These are phyloP conservation scores for Melaleuca quinquenervia DNA, from an alignment of 345 rosid genomes.

Conservation along the genomic window DNA sequence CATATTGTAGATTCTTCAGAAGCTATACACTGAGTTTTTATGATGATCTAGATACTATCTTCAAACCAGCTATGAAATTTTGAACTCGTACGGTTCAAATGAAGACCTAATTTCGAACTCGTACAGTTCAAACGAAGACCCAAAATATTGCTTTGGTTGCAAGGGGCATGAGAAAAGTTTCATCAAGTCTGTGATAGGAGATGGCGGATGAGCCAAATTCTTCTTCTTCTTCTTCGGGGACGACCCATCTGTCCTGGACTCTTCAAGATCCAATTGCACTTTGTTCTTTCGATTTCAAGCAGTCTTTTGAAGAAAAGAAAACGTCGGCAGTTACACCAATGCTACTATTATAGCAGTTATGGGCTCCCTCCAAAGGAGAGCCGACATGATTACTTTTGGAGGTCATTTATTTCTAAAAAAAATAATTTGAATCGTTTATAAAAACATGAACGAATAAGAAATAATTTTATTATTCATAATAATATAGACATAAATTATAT, in stretches of 20 bases:
- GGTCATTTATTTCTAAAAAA: too few species aligned
- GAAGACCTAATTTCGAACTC: not conserved
- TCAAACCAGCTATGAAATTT: not conserved
- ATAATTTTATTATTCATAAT: too few species aligned
- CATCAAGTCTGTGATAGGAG: not conserved
- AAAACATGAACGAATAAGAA: too few species aligned
- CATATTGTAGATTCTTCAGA: accelerated
- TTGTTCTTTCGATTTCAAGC: not conserved
- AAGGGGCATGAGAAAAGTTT: not conserved
- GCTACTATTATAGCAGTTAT: not conserved
- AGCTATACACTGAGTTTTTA: not conserved
- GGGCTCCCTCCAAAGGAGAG: too few species aligned
- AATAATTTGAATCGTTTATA: too few species aligned
- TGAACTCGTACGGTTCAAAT: not conserved
- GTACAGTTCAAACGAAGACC: not conserved
- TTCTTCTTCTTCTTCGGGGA: not conserved
- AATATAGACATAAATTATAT: too few species aligned
- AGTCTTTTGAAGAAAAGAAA: not conserved
- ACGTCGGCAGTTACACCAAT: not conserved
- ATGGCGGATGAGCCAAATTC: not conserved
- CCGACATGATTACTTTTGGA: too few species aligned
- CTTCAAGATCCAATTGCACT: not conserved
- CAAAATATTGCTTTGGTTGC: not conserved
- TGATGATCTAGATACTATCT: not conserved
- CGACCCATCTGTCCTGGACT: not conserved